Evolutionary conservation across 495 filamentous ascomycete genomes (phyloP), one percentile per base, ranked within the genome.

Genomic region (Penicillium steckii): DNA sequence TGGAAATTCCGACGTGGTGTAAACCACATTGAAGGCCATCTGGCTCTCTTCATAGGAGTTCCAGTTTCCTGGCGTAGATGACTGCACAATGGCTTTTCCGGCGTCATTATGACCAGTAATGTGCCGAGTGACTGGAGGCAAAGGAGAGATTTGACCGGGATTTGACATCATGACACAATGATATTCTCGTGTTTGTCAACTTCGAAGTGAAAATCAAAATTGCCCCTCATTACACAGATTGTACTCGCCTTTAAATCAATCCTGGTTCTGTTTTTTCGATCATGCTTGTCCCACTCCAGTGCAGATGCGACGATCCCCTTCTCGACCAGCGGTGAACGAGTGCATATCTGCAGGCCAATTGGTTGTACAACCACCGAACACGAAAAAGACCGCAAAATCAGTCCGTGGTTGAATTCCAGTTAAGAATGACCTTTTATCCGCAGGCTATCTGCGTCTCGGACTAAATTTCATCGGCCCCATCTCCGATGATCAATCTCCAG

Each of bases 1-100:
- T 65, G 85, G 70, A 78, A 83, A 67, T 48, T 56, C 29, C 70
- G 56, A 83, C 7, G 82, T 89, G 6, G 77, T 77, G 60, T 77
- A 80, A 45, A 69, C 53, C 13, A 69, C 61, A 45, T 57, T 54
- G 53, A 74, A 69, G 32, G 58, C 62, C 60, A 69, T 57, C 18
- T 33, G 9, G 32, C 38, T 44, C 30, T 59, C 44, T 32, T 63
- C 55, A 48, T 56, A 64, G 53, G 53, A 22, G 8, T 45, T 30
- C 54, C 61, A 65, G 10, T 61, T 8, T 2, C 43, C 50, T 0
- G 58, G 41, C 3, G 53, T 56, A 27, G 66, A 44, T 42, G 61
- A 61, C 19, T 70, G 59, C 26, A 70, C 46, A 38, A 73, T 68
- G 41, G 74, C 64, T 15, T 67, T 55, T 3, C 61, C 59, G 7